Evolutionary conservation across 495 filamentous ascomycete species (phyloP).

Genomic region (Penicillium psychrofluorescens): DNA sequence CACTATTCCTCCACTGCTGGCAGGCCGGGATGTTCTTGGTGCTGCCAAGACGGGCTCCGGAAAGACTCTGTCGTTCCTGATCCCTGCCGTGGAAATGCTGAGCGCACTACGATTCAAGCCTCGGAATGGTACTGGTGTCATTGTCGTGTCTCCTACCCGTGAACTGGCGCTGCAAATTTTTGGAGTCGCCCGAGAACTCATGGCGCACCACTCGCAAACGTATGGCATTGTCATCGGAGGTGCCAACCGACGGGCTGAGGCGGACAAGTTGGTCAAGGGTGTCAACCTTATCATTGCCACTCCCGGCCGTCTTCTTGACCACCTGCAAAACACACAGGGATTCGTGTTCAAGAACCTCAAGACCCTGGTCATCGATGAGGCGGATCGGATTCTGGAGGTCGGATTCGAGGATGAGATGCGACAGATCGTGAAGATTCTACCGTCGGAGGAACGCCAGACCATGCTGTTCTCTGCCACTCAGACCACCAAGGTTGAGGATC

Average conservation of each 20-base stretch:
- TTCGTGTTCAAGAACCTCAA: slow-evolving; percentile 93
- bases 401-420: slow-evolving; percentile 99
- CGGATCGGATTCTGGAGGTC: slow-evolving; percentile 89
- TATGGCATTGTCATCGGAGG: slow-evolving; percentile 95
- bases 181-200: slow-evolving; percentile 85
- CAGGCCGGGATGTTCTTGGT: slow-evolving; percentile 88
- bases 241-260: slow-evolving; percentile 84
- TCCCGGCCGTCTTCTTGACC: slow-evolving; percentile 86
- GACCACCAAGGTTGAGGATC: slow-evolving; percentile 96
- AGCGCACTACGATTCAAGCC: slow-evolving; percentile 83
- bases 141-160: slow-evolving; percentile 62
- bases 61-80: slow-evolving; percentile 92
- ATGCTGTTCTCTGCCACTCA: slow-evolving; percentile 98
- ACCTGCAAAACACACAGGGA: slow-evolving; percentile 84
- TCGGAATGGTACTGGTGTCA: slow-evolving; percentile 71
- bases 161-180: slow-evolving; percentile 96
- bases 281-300: slow-evolving; percentile 93
- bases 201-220: slow-evolving; percentile 83
- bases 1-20: slow-evolving; percentile 79
- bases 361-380: slow-evolving; percentile 81
- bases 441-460: slow-evolving; percentile 81
- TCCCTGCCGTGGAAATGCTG: slow-evolving; percentile 93
- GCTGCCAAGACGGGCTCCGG: slow-evolving; percentile 96
- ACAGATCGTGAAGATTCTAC: slow-evolving; percentile 93
- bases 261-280: slow-evolving; percentile 88